phyloP scores from a whole-genome alignment of 768 basidiomycete species.

The Auricularia auricula-judae region DNA sequence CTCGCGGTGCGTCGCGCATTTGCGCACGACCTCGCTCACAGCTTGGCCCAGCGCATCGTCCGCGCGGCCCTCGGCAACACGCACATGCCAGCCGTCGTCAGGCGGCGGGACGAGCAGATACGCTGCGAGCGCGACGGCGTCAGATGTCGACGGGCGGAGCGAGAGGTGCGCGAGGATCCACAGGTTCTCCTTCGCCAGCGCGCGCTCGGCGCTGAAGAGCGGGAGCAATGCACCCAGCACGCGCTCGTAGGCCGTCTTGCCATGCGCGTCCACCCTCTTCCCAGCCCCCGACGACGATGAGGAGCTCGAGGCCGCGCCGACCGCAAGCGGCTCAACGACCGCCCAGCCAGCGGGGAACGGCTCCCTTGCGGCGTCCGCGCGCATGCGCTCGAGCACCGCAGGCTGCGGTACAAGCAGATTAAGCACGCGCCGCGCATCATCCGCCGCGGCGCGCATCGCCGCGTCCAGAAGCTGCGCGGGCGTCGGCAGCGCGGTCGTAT shows the following conservation, averaged over 20 bases:
- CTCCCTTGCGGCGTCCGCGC: conserved; percentile 14
- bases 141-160: conserved; percentile 44
- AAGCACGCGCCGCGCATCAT: conserved; percentile 17
- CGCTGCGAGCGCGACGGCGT: conserved; percentile 20
- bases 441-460: background rate
- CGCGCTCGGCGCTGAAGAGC: conserved; percentile 46
- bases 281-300: background rate
- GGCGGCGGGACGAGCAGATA: conserved; percentile 47
- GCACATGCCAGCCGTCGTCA: conserved; percentile 41
- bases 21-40: background rate
- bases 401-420: conserved; percentile 42
- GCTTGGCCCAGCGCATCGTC: background rate
- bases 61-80: conserved; percentile 22
- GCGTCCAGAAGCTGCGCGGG: conserved; percentile 5
- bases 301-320: background rate
- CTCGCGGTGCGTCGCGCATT: background rate
- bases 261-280: conserved; percentile 25
- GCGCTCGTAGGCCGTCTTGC: conserved; percentile 57
- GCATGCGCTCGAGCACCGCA: conserved; percentile 35
- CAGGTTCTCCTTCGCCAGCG: conserved; percentile 42
- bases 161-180: conserved; percentile 67
- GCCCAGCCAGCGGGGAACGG: conserved; percentile 30
- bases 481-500: conserved; percentile 7
- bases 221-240: conserved; percentile 44
- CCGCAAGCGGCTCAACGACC: conserved; percentile 7